A percentile compares a stretch with the other conserved stretches of the same genome.
phyloP scores from a whole-genome alignment of 1,284 basidiomycete genomes.

The Rhodotorula sp. region DNA sequence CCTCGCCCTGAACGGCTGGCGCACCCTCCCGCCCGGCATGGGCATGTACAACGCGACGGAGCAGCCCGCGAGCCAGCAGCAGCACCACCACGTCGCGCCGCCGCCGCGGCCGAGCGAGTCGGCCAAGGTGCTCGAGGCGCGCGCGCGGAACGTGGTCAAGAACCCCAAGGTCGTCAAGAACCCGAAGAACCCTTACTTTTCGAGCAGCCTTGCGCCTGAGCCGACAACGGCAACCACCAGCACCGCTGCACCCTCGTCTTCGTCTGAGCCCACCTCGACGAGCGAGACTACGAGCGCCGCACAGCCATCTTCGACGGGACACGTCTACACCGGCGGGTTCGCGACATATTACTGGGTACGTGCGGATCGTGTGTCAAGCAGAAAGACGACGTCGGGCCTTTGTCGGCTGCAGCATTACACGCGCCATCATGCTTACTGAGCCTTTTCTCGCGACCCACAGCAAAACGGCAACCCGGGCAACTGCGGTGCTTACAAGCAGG shows the following conservation, averaged over 20 bases:
- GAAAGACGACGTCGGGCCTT: neutral
- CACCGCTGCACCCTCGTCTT: neutral
- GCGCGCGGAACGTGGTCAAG: constrained; percentile 3
- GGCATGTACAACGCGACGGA: neutral
- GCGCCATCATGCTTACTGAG: constrained; percentile 49
- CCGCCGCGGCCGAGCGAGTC: neutral
- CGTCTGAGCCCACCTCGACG: neutral
- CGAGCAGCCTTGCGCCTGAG: constrained; percentile 6
- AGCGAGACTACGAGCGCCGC: neutral
- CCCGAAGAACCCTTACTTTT: constrained; percentile 26
- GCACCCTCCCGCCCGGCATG: neutral
- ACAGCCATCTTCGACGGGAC: neutral
- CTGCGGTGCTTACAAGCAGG: neutral
- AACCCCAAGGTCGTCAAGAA: constrained; percentile 28
- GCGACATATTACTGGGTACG: neutral
- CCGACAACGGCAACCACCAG: neutral
- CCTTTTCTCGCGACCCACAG: neutral
- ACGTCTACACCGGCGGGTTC: constrained; percentile 25
- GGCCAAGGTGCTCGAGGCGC: neutral
- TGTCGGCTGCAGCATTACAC: neutral
- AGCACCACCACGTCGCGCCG: neutral
- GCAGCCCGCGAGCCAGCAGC: neutral
- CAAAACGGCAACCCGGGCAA: constrained; percentile 9
- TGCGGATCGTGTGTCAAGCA: neutral
- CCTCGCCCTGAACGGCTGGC: neutral